These are phyloP conservation scores for Aspergillus texensis DNA, from an alignment of 2,329 filamentous ascomycete species.

Conservation along the genomic window DNA sequence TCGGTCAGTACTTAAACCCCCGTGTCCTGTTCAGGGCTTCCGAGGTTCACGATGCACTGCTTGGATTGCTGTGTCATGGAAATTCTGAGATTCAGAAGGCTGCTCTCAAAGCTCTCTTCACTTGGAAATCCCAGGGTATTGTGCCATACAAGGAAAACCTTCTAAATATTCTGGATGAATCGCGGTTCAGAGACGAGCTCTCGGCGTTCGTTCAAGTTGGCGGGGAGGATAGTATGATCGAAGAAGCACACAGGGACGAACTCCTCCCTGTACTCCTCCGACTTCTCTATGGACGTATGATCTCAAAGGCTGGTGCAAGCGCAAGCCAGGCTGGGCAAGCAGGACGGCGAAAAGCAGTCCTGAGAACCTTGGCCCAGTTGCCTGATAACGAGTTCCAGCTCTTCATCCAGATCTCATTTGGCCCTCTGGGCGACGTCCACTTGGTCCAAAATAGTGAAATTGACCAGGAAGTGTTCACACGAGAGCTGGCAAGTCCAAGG, in stretches of 20 bases:
- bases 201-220: slow-evolving; percentile 81
- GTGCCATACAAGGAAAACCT: slow-evolving; percentile 82
- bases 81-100: slow-evolving; percentile 87
- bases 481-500: slow-evolving; percentile 65
- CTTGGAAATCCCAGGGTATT: slow-evolving; percentile 82
- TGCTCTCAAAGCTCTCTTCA: slow-evolving; percentile 79
- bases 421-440: slow-evolving; percentile 64
- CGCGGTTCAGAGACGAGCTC: slow-evolving; percentile 91
- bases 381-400: slow-evolving; percentile 72
- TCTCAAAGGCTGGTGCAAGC: slow-evolving; percentile 75
- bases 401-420: slow-evolving; percentile 82
- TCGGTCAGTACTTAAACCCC: slow-evolving; percentile 84
- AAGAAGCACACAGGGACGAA: slow-evolving; percentile 69
- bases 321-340: slow-evolving; percentile 81
- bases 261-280: slow-evolving; percentile 86
- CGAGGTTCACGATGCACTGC: slow-evolving; percentile 74
- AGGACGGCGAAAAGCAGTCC: slow-evolving; percentile 70
- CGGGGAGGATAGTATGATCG: slow-evolving; percentile 65
- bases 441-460: slow-evolving; percentile 57
- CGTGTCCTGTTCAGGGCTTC: slow-evolving; percentile 76
- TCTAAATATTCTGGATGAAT: slow-evolving; percentile 84
- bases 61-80: slow-evolving; percentile 80
- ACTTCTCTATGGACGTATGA: slow-evolving; percentile 84
- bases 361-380: slow-evolving; percentile 79
- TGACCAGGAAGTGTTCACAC: slow-evolving; percentile 57